Base-by-base conservation (phyloP, 2,329 filamentous ascomycete genomes). In the Arthrobotrys iridis region DNA sequence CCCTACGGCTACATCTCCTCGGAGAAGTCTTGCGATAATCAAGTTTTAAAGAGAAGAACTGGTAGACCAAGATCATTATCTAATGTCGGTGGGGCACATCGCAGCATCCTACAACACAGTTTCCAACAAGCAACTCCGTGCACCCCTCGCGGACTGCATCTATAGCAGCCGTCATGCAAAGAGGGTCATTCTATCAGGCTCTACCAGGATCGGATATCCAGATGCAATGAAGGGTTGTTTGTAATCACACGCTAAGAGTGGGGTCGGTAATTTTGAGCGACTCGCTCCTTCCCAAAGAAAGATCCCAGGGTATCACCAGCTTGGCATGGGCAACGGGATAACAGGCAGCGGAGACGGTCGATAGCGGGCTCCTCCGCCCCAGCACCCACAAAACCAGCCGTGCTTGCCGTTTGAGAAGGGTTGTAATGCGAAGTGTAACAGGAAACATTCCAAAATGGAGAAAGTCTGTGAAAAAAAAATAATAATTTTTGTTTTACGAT, bases 261-360 rank as follows among this genome's bases (percentile, higher is more conserved):
- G 20, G 20, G 58, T 33, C 66, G 58, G 58, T 64, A 64, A 71
- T 71, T 71, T 71, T 64, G 22, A 45, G 24, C 66, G 22, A 48
- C 40, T 30, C 20, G 28, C 59, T 65, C 67, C 67, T 72, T 64
- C 67, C 67, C 6, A 64, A 72, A 64, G 20, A 26, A n/a, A 50
- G 58, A 48, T 45, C 55, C 26, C 28, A 28, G 45, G 15, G 48
- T 48, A 64, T 43, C 58, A 46, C 48, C 30, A 35, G 59, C 67
- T 71, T 71, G 66, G 66, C 67, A 50, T 65, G 59, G 67, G 50
- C 59, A 57, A 65, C 60, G 68, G 68, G 60, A 73, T 43, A 59
- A n/a, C 24, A 58, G 60, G 52, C 52, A 48, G 35, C 68, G 68
- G 68, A 74, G 70, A 18, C 55, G 62, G 62, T 67, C 70, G 70